These are phyloP conservation scores for Populus tremula DNA, from an alignment of 345 rosid genomes.

Conservation along the genomic window DNA sequence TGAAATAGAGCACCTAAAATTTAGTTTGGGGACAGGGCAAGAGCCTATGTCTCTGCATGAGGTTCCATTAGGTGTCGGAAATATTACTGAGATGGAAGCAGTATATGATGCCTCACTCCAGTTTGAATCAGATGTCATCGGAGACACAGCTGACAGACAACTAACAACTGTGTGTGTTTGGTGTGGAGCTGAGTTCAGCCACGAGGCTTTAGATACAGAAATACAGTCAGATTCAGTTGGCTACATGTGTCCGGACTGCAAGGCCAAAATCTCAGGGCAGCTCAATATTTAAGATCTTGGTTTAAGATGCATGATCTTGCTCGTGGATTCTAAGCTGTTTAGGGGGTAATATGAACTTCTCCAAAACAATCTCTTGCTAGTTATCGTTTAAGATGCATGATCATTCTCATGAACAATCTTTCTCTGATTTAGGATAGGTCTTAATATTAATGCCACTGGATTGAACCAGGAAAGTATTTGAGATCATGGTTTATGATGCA, in stretches of 20 bases:
- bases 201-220: slow-evolving; percentile 47
- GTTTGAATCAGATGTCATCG: slow-evolving; percentile 38
- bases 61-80: slow-evolving; percentile 30
- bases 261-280: slow-evolving; percentile 52
- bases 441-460: no score
- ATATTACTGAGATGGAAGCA: slow-evolving; percentile 27
- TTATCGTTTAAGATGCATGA: no score
- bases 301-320: not conserved
- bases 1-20: slow-evolving; percentile 43
- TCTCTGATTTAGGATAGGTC: no score
- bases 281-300: slow-evolving; percentile 16
- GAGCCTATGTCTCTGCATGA: slow-evolving; percentile 31
- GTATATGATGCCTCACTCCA: slow-evolving; percentile 28
- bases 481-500: no score
- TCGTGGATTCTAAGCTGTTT: not conserved
- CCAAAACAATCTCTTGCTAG: no score
- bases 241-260: slow-evolving; percentile 69
- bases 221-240: slow-evolving; percentile 63
- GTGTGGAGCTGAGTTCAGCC: slow-evolving; percentile 65
- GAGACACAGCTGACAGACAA: slow-evolving; percentile 18
- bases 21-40: slow-evolving; percentile 31
- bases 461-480: no score
- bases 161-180: slow-evolving; percentile 49
- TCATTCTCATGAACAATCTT: no score
- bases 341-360: not conserved